Percentiles rank a stretch among this genome's conserved stretches.
phyloP scores from a whole-genome alignment of 305 asterid species.

The Fraxinus velutina region DNA sequence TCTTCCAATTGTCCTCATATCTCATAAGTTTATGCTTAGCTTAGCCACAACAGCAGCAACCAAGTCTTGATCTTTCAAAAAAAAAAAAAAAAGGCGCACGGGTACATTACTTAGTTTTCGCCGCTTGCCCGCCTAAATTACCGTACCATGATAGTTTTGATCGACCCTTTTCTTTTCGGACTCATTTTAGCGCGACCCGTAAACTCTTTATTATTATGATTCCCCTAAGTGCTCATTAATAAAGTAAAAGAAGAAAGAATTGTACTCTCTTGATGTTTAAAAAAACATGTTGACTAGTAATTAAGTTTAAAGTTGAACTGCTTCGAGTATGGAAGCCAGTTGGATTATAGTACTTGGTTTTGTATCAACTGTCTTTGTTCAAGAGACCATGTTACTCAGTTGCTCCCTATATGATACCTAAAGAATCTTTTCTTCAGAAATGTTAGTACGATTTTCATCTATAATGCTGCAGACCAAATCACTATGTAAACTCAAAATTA shows the following conservation, averaged over 20 bases:
- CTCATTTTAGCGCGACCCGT: not conserved
- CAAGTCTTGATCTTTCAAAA: not conserved
- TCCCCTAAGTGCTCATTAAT: not conserved
- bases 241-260: not conserved
- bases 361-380: slow-evolving; percentile 30
- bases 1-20: not conserved
- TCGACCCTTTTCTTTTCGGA: not conserved
- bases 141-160: not conserved
- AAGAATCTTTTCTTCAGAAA: slow-evolving; percentile 40
- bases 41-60: not conserved
- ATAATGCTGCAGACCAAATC: slow-evolving; percentile 18
- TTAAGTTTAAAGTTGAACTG: not conserved
- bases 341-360: slow-evolving; percentile 22
- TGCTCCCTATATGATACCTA: slow-evolving; percentile 38
- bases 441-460: slow-evolving; percentile 34
- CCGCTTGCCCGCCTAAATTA: not conserved
- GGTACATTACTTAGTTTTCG: not conserved
- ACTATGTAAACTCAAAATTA: not conserved
- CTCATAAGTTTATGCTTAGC: not conserved
- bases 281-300: slow-evolving; percentile 10
- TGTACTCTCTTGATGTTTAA: slow-evolving; percentile 3
- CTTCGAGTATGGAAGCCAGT: slow-evolving; percentile 19
- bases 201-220: not conserved
- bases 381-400: slow-evolving; percentile 34
- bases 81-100: too few relatives aligned